These are phyloP conservation scores for Coniochaeta sp. DNA, from an alignment of 2,329 filamentous ascomycete species.

Conservation along the genomic window DNA sequence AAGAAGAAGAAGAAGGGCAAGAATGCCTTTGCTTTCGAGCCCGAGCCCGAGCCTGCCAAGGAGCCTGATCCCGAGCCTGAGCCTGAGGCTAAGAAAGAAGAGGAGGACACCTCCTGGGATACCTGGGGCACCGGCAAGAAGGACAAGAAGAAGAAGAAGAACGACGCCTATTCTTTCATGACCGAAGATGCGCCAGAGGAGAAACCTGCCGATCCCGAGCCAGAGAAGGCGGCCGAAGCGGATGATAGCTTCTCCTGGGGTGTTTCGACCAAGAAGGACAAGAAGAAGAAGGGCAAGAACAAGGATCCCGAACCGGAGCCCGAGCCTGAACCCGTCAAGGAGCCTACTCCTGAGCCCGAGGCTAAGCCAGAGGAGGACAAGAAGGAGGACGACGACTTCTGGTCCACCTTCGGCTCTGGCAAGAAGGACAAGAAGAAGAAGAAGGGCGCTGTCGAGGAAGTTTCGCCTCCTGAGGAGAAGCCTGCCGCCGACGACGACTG, in stretches of 20 bases:
- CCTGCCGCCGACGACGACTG: constrained; percentile 13
- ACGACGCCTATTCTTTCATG: constrained; percentile 8
- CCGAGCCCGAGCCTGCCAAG: constrained; percentile 5
- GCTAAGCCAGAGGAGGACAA: constrained; percentile 12
- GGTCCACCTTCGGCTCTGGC: constrained; percentile 19
- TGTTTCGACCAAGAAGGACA: constrained; percentile 18
- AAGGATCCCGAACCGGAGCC: constrained; percentile 13
- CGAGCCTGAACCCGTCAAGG: constrained; percentile 30
- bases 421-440: constrained; percentile 34
- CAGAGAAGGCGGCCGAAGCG: constrained; percentile 19
- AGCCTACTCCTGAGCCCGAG: constrained; percentile 35
- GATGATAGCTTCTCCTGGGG: constrained; percentile 20
- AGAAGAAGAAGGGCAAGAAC: constrained; percentile 19
- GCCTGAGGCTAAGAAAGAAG: constrained; percentile 24
- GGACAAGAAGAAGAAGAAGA: constrained; percentile 34
- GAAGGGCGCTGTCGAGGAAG: constrained; percentile 10
- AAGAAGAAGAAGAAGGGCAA: constrained; percentile 10
- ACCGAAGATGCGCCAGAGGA: constrained; percentile 3
- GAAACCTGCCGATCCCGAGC: constrained; percentile 18
- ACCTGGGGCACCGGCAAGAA: constrained; percentile 16
- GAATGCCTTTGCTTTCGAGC: constrained; percentile 4
- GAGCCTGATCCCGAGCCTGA: constrained; percentile 7
- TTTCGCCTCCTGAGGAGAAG: constrained; percentile 10
- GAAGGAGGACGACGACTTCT: constrained; percentile 19
- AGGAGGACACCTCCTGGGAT: constrained; percentile 16